Base-by-base conservation (phyloP, 257 asterid species). In the Eustoma russellianum region DNA sequence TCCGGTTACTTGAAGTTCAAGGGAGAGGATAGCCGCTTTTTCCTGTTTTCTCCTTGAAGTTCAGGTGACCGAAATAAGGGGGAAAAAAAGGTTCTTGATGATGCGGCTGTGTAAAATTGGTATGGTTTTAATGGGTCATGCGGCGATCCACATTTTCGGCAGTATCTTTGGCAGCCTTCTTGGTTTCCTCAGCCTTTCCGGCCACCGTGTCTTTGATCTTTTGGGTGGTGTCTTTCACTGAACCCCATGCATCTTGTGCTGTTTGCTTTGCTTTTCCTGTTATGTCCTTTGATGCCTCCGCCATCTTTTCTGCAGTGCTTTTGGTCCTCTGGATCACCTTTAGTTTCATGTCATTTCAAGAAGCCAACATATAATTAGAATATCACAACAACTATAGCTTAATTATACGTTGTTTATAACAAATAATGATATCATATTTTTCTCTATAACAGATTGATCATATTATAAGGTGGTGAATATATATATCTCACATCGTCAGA, bases 241-340 rank as follows among this genome's bases (percentile, higher is more conserved):
- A 35, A 8, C 56, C 87, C 87, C 87, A 80, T 0, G 87, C 90
- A 0, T 71, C 88, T 50, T 71, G 73, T 1, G 81, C 88, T 0
- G 75, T 74, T 28, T 83, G 74, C 77, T 79, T 83, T 45, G 82
- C 83, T 63, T 86, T 86, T 1, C 59, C 83, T 0, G 76, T 72
- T 19, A 75, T 74, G 2, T 83, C 93, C 49, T 82, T 74, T 2
- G 90, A 85, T 1, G 74, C 64, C 2, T 64, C 79, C 41, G 74
- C 64, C 61, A 77, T 71, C 54, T 80, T 75, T 17, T 75, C 95
- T 0, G 85, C 81, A 9, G 70, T 52, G 40, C 70, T 74, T 44
- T 78, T 79, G 3, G 76, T 59, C 63, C 62, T 81, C 57, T 65
- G 44, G 17, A 74, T 62, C 33, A 69, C 77, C 95, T 86, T 13